A percentile compares a stretch with the other conserved stretches of the same genome.
Evolutionary conservation across 140 eudicot genomes (phyloP).

Genomic region (Senecio squalidus): DNA sequence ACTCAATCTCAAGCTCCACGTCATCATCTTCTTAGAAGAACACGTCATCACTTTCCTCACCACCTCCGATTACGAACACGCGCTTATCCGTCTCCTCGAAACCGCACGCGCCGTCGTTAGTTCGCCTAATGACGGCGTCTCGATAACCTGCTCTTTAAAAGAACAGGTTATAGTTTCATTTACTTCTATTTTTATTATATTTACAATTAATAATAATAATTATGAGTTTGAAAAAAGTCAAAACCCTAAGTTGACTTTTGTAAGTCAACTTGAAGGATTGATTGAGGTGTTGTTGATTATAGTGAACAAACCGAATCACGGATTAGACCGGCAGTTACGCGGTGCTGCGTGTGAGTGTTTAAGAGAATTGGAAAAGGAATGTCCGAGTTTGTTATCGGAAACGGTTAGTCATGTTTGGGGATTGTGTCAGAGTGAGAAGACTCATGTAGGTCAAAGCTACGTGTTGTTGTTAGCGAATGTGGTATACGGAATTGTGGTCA

Average conservation of each 20-base stretch:
- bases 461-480: slow-evolving; percentile 55
- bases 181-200: slow-evolving; percentile 46
- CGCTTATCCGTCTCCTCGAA: slow-evolving; percentile 47
- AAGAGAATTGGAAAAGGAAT: slow-evolving; percentile 72
- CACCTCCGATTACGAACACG: slow-evolving; percentile 13
- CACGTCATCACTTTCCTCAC: slow-evolving; percentile 16
- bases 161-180: slow-evolving; percentile 65
- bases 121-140: slow-evolving; percentile 59
- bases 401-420: slow-evolving; percentile 62
- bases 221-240: neutral
- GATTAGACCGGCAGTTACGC: slow-evolving; percentile 61
- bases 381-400: slow-evolving; percentile 62
- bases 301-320: slow-evolving; percentile 74
- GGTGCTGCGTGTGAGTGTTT: slow-evolving; percentile 82
- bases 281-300: slow-evolving; percentile 66
- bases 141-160: slow-evolving; percentile 46
- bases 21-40: slow-evolving; percentile 70
- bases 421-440: slow-evolving; percentile 82
- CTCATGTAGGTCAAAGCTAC: slow-evolving; percentile 73
- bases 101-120: slow-evolving; percentile 49
- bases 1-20: slow-evolving; percentile 47
- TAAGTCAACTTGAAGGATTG: slow-evolving; percentile 42
- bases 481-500: slow-evolving; percentile 37
- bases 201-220: slow-evolving; percentile 1
- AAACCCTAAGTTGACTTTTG: slow-evolving; percentile 15